phyloP scores from a whole-genome alignment of 176 grass and related monocot genomes.

The Aechmea fasciata region DNA sequence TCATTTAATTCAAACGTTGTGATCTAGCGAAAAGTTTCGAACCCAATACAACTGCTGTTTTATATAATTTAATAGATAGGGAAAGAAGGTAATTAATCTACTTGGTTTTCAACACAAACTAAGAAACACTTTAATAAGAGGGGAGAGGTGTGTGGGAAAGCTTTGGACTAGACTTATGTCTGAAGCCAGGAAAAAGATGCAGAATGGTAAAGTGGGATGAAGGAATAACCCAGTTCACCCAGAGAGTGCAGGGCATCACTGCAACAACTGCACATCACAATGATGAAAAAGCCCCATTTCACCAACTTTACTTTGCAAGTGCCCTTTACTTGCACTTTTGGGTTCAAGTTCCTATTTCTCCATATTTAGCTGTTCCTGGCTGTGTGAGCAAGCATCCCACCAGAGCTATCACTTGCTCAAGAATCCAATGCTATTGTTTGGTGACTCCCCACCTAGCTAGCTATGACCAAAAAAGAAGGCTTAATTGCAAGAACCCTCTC shows the following conservation, averaged over 20 bases:
- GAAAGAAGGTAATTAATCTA: background rate
- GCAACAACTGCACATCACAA: background rate
- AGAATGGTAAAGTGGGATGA: background rate
- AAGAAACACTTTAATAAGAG: background rate
- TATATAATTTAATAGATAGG: too few species aligned
- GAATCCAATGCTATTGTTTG: slow-evolving; percentile 26
- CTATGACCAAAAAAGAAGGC: slow-evolving; percentile 3
- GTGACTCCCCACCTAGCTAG: slow-evolving; percentile 13
- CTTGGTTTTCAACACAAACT: background rate
- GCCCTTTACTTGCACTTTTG: background rate
- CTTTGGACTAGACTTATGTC: background rate
- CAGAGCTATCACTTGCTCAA: background rate
- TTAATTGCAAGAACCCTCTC: too few species aligned
- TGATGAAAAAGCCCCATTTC: slow-evolving; percentile 1
- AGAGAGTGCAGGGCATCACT: background rate
- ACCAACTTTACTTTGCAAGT: background rate
- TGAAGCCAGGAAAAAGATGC: background rate
- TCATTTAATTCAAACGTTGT: too few species aligned
- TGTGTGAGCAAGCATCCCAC: background rate
- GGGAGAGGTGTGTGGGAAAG: background rate
- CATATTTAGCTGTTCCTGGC: slow-evolving; percentile 2
- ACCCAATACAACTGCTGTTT: too few species aligned
- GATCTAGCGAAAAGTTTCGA: too few species aligned
- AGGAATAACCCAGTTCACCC: background rate
- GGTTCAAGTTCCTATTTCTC: background rate